phyloP scores from a whole-genome alignment of 345 rosid species.

The Corymbia maculata region DNA sequence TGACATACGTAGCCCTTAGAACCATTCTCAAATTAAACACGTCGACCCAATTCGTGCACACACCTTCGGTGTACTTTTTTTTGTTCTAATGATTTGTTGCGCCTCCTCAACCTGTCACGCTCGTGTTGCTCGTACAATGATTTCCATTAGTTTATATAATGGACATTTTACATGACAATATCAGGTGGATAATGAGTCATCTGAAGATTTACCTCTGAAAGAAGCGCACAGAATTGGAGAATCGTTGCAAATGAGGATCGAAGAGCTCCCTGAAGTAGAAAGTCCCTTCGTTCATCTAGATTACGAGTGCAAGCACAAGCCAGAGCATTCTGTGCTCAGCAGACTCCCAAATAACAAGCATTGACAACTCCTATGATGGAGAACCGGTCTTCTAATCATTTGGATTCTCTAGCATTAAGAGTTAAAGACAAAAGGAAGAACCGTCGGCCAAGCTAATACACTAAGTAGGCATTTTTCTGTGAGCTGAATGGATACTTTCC shows the following conservation, averaged over 20 bases:
- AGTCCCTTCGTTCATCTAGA: conserved; percentile 39
- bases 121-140: neutral
- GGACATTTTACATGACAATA: neutral
- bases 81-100: neutral
- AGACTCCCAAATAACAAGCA: conserved; percentile 1
- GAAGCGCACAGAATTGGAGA: conserved; percentile 30
- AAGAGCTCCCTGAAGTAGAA: conserved; percentile 27
- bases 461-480: neutral
- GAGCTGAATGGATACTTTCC: neutral
- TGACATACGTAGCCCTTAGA: conserved; percentile 4
- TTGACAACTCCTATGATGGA: neutral
- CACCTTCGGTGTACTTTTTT: conserved; percentile 7
- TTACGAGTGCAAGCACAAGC: conserved; percentile 32
- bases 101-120: neutral
- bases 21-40: conserved; percentile 4
- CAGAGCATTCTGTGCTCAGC: conserved; percentile 8
- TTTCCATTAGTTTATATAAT: neutral
- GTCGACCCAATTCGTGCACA: conserved; percentile 10
- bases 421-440: neutral
- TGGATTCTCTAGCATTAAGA: neutral
- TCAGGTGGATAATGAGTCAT: conserved; percentile 13
- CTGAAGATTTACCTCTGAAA: conserved; percentile 13
- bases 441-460: neutral
- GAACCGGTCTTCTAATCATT: neutral
- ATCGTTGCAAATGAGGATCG: conserved; percentile 20